Evolutionary conservation across 306 rosid species (phyloP), one percentile per base, ranked within the genome.

Genomic region (Quercus cerris): DNA sequence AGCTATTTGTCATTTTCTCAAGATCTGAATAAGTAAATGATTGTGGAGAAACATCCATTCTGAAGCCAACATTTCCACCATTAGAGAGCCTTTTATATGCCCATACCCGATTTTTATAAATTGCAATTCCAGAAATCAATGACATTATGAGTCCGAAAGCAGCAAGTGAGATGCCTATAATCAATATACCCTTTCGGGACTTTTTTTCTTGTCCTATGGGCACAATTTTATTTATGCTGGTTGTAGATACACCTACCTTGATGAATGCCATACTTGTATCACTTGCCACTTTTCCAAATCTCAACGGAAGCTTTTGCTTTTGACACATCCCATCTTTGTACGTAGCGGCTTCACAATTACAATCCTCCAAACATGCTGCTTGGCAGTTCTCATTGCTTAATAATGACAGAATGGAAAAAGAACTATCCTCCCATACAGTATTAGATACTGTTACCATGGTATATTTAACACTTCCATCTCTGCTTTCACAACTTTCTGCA

Each of bases 91-190:
- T 77, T 20, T 28, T 54, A 19, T 54, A 61, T 38, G 11, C 46
- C 77, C 78, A 62, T 0, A 54, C 30, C 14, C 19, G 18, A 9
- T 27, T 57, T 20, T 41, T 77, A 31, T 19, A 15, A 1, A 70
- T 17, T 17, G 57, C 73, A 56, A 66, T 3, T n/a, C 57, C 30
- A 10, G 82, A 62, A 20, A 73, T 44, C 52, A 56, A 7, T 70
- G 23, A 55, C 75, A 82, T 63, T 11, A 71, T 35, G 19, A 30
- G 6, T 41, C 81, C 85, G 14, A 77, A 71, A 14, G 77, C 49
- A 33, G 49, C 28, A 35, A 76, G 11, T 4, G 22, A 59, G 12
- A 59, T 27, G 12, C 31, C 66, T 11, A 59, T 20, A 10, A 59
- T 59, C 14, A 59, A 27, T 11, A 59, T 22, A 27, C 25, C 31